Conservation (phyloP, 306 rosid genomes). For the Vicia villosa region DNA sequence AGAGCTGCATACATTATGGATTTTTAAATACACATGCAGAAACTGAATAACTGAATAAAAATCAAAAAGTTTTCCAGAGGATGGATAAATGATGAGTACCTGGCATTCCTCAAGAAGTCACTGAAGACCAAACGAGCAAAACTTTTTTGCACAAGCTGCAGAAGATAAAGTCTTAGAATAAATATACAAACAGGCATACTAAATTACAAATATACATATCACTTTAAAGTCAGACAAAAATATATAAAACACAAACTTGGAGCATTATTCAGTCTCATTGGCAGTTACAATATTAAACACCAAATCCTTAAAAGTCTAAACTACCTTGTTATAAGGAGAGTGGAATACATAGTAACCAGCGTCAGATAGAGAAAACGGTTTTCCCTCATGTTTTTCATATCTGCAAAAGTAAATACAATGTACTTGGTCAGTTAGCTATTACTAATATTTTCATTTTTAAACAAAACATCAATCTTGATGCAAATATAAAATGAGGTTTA, state of each 20-base stretch:
- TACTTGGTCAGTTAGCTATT: conserved; percentile 14
- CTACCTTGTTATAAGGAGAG: conserved; percentile 98
- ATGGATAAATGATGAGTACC: conserved; percentile 52
- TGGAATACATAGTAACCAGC: conserved; percentile 84
- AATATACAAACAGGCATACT: conserved; percentile 7
- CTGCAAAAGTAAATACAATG: conserved; percentile 50
- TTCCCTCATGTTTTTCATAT: conserved; percentile 80
- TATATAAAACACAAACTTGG: neutral
- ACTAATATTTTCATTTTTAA: conserved; percentile 1
- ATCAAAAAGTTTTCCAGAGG: conserved; percentile 19
- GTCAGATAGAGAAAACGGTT: conserved; percentile 73
- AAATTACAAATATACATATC: conserved; percentile 4
- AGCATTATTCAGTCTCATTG: conserved; percentile 19
- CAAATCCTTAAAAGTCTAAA: conserved; percentile 29
- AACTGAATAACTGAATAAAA: conserved; percentile 32
- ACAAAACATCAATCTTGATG: neutral
- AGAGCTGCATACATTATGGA: conserved; percentile 60
- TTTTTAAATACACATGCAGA: conserved; percentile 31
- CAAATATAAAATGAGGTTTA: neutral
- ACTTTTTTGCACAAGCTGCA: conserved; percentile 98
- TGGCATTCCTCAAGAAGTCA: conserved; percentile 73
- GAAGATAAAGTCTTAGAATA: conserved; percentile 33
- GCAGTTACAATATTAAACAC: conserved; percentile 1
- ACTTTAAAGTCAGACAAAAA: neutral
- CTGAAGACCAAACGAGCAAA: conserved; percentile 84